Conservation (phyloP, 805 yeast species). For the Candida jianshihensis region DNA sequence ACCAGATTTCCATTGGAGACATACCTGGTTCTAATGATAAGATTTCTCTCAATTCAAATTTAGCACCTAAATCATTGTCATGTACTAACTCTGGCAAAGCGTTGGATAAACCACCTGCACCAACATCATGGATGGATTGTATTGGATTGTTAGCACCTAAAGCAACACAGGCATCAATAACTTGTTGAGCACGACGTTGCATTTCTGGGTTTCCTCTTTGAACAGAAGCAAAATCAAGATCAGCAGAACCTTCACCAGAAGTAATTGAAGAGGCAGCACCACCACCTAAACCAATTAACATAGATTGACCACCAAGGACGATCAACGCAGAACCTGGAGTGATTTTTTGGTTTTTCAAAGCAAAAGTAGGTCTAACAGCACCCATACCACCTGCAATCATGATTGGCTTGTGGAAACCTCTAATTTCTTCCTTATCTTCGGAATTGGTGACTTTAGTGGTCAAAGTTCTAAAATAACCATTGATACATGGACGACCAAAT, state of each 20-base stretch:
- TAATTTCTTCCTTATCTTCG: slow-evolving; percentile 60
- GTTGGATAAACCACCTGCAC: slow-evolving; percentile 98
- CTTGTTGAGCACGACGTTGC: slow-evolving; percentile 99
- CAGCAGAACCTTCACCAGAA: slow-evolving; percentile 96
- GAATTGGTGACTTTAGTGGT: slow-evolving; percentile 67
- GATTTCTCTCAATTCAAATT: slow-evolving; percentile 83
- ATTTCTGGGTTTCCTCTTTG: slow-evolving; percentile 99
- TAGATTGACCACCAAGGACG: slow-evolving; percentile 95
- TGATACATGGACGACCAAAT: slow-evolving; percentile 96
- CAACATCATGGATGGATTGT: slow-evolving; percentile 96
- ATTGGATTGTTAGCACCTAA: slow-evolving; percentile 74
- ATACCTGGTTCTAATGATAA: slow-evolving; percentile 91
- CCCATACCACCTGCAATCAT: slow-evolving; percentile 99
- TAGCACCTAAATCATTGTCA: slow-evolving; percentile 93
- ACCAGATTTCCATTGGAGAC: slow-evolving; percentile 99
- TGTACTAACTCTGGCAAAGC: slow-evolving; percentile 97
- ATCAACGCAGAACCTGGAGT: slow-evolving; percentile 89
- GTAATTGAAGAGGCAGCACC: slow-evolving; percentile 98
- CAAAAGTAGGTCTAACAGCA: slow-evolving; percentile 87
- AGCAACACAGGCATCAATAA: slow-evolving; percentile 88
- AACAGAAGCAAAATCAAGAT: slow-evolving; percentile 95
- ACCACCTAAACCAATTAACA: slow-evolving; percentile 98
- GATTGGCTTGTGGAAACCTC: slow-evolving; percentile 98
- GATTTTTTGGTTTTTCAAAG: slow-evolving; percentile 79
- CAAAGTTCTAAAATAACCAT: slow-evolving; percentile 93